These are phyloP conservation scores for Trichophyton rubrum DNA, from an alignment of 2,329 filamentous ascomycete genomes.

Conservation along the genomic window DNA sequence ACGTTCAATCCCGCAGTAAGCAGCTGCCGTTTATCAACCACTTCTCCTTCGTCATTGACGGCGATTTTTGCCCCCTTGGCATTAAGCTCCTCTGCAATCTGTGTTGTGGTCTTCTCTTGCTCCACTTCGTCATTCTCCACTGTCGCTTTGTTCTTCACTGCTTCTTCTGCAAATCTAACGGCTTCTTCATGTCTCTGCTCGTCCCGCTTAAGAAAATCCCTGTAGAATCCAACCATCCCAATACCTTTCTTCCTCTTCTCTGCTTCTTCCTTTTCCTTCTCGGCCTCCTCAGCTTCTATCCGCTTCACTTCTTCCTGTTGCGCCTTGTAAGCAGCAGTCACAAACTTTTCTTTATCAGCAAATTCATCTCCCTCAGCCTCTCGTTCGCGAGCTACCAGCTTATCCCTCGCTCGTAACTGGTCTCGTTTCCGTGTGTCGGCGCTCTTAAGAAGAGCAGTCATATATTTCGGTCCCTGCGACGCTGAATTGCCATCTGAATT, in stretches of 20 bases:
- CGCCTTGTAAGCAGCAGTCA: constrained; percentile 51
- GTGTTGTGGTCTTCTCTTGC: constrained; percentile 37
- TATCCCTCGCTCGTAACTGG: constrained; percentile 49
- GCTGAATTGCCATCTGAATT: constrained; percentile 13
- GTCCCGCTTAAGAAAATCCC: constrained; percentile 45
- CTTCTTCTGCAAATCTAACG: constrained; percentile 42
- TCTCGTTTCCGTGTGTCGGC: constrained; percentile 52
- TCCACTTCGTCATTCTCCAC: constrained; percentile 22
- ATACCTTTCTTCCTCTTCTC: constrained; percentile 36
- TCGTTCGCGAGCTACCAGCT: constrained; percentile 47
- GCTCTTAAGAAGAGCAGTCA: constrained; percentile 46
- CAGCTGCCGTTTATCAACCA: constrained; percentile 52
- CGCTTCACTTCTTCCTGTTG: constrained; percentile 49
- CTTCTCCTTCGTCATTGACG: constrained; percentile 52
- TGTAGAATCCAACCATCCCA: constrained; percentile 51
- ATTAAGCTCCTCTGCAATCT: constrained; percentile 45
- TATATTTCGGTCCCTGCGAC: constrained; percentile 43
- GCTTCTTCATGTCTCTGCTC: constrained; percentile 46
- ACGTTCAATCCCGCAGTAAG: constrained; percentile 51
- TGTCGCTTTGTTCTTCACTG: constrained; percentile 20
- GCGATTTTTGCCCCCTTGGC: constrained; percentile 40
- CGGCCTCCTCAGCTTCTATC: constrained; percentile 47
- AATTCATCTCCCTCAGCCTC: constrained; percentile 56
- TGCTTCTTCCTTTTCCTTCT: constrained; percentile 41
- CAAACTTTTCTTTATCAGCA: constrained; percentile 55